Evolutionary conservation across 495 filamentous ascomycete genomes (phyloP).

Genomic region (Tuber melanosporum): DNA sequence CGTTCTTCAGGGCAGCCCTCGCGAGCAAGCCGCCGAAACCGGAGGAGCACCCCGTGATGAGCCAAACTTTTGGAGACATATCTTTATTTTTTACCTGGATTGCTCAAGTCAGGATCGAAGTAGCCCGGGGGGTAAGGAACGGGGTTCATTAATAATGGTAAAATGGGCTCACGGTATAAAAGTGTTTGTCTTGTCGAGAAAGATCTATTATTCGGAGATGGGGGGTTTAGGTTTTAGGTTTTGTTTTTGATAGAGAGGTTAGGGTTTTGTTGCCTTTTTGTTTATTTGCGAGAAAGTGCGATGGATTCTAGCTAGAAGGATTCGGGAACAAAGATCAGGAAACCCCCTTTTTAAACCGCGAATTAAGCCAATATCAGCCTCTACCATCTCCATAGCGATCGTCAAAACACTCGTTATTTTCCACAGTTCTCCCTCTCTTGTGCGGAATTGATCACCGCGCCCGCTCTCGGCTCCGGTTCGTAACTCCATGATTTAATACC

Average conservation of each 20-base stretch:
- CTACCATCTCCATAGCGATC: not conserved
- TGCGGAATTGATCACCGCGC: not conserved
- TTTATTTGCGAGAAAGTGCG: not conserved
- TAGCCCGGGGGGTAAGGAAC: not conserved
- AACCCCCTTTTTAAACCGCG: not conserved
- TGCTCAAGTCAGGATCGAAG: not conserved
- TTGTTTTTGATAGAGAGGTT: not conserved
- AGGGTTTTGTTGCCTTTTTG: not conserved
- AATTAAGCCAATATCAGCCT: not conserved
- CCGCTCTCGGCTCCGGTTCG: not conserved
- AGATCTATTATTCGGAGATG: not conserved
- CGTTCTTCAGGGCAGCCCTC: slow-evolving; percentile 41
- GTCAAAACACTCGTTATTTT: slow-evolving; percentile 1
- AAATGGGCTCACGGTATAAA: not conserved
- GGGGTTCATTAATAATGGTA: not conserved
- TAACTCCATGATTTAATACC: not conserved
- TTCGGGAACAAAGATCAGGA: not conserved
- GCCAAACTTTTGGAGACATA: slow-evolving; percentile 44
- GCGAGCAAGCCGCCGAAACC: slow-evolving; percentile 46
- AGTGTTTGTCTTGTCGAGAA: not conserved
- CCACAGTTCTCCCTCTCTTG: not conserved
- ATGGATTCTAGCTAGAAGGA: not conserved
- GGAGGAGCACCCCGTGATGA: slow-evolving; percentile 48
- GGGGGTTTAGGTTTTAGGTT: not conserved
- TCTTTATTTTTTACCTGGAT: not conserved